Conservation (phyloP, 768 basidiomycete genomes). For the Hirschioporus abietinus region DNA sequence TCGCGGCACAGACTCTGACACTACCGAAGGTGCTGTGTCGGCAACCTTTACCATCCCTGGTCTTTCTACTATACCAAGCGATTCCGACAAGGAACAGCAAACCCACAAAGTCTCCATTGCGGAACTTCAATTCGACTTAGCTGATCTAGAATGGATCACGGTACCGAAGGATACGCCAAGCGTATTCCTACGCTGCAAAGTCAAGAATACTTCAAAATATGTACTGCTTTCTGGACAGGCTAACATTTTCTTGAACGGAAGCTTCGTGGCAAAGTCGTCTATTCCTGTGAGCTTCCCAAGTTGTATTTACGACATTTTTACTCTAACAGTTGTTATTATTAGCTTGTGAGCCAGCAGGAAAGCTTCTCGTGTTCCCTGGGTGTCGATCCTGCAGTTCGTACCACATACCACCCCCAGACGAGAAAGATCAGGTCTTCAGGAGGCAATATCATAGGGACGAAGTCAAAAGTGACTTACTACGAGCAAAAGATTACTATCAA, state of each 20-base stretch:
- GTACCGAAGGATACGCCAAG: constrained; percentile 13
- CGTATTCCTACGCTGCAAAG: constrained; percentile 31
- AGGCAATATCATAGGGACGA: constrained; percentile 38
- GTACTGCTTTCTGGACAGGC: constrained; percentile 49
- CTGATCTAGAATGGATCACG: constrained; percentile 15
- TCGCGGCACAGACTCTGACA: not conserved
- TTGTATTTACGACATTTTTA: not conserved
- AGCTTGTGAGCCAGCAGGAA: constrained; percentile 34
- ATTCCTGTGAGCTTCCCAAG: constrained; percentile 19
- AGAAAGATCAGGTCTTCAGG: constrained; percentile 32
- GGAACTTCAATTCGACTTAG: not conserved
- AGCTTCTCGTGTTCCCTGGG: constrained; percentile 54
- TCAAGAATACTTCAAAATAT: constrained; percentile 56
- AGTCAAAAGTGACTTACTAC: constrained; percentile 16
- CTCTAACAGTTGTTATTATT: not conserved
- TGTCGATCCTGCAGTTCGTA: constrained; percentile 24
- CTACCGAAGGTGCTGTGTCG: constrained; percentile 12
- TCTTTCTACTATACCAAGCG: constrained; percentile 42
- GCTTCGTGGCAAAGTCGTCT: constrained; percentile 47
- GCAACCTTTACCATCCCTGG: constrained; percentile 24
- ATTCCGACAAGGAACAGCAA: not conserved
- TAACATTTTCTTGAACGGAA: constrained; percentile 51
- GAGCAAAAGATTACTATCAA: constrained; percentile 31
- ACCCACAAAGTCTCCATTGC: constrained; percentile 50
- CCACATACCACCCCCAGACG: constrained; percentile 35